phyloP scores from a whole-genome alignment of 805 yeast species.

The Scheffersomyces lignosus region DNA sequence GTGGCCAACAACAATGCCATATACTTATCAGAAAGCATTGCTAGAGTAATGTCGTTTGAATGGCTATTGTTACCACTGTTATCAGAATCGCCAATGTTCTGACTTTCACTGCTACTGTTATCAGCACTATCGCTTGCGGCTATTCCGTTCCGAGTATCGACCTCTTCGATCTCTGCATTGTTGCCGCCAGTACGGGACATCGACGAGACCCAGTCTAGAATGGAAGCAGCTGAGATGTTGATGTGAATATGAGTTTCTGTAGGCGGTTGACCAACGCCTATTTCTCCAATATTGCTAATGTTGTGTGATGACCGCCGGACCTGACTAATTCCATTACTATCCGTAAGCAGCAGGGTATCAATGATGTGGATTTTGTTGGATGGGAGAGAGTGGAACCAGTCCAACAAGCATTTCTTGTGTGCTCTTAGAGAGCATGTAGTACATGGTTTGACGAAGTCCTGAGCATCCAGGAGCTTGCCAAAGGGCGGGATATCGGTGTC shows the following conservation, averaged over 20 bases:
- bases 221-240: background rate
- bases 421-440: slow-evolving; percentile 35
- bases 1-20: slow-evolving; percentile 23
- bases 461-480: slow-evolving; percentile 34
- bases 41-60: background rate
- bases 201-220: background rate
- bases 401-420: slow-evolving; percentile 40
- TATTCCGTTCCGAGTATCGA: too few relatives aligned
- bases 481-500: slow-evolving; percentile 40
- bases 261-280: background rate
- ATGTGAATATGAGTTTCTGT: background rate
- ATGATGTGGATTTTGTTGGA: slow-evolving; percentile 22
- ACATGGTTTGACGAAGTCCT: slow-evolving; percentile 38
- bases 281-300: too few relatives aligned
- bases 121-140: too few relatives aligned
- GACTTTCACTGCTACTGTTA: background rate
- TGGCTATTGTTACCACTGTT: background rate
- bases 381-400: slow-evolving; percentile 41
- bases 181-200: background rate
- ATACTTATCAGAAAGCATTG: background rate
- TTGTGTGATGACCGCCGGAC: too few relatives aligned
- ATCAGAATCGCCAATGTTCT: background rate
- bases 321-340: too few relatives aligned
- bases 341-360: slow-evolving; percentile 4
- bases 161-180: too few relatives aligned